A percentile compares a stretch with the other conserved stretches of the same genome.
These are phyloP conservation scores for Cladophialophora carrionii DNA, from an alignment of 2,329 filamentous ascomycete species.

Conservation along the genomic window DNA sequence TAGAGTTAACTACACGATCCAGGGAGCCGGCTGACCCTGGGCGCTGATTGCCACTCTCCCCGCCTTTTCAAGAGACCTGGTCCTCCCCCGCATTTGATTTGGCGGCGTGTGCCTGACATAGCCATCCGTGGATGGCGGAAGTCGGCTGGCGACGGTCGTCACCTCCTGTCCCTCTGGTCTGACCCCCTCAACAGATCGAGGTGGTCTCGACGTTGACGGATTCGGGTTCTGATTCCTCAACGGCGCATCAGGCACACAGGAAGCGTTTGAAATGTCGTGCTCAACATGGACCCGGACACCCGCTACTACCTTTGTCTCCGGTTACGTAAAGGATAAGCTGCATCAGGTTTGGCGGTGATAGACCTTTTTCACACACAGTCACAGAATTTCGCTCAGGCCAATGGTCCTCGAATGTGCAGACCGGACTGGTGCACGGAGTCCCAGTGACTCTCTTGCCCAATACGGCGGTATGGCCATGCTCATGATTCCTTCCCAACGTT, in stretches of 20 bases:
- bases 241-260: slow-evolving; percentile 9
- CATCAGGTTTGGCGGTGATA: slow-evolving; percentile 34
- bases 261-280: slow-evolving; percentile 25
- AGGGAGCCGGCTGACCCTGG: slow-evolving; percentile 1
- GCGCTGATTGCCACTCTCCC: slow-evolving; percentile 15
- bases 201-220: slow-evolving; percentile 19
- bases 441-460: slow-evolving; percentile 27
- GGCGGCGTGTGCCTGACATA: slow-evolving; percentile 16
- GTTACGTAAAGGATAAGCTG: slow-evolving; percentile 50
- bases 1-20: slow-evolving; percentile 1
- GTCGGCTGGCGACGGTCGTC: slow-evolving; percentile 20
- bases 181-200: slow-evolving; percentile 19
- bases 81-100: slow-evolving; percentile 28
- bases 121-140: slow-evolving; percentile 11
- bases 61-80: slow-evolving; percentile 21
- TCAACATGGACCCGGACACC: slow-evolving; percentile 37
- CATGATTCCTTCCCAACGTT: slow-evolving; percentile 11
- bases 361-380: slow-evolving; percentile 26
- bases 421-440: slow-evolving; percentile 32
- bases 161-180: slow-evolving; percentile 15
- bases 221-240: slow-evolving; percentile 17
- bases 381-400: slow-evolving; percentile 34
- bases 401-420: slow-evolving; percentile 34
- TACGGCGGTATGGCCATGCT: slow-evolving; percentile 18
- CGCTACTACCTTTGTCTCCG: slow-evolving; percentile 39